Evolutionary conservation across 2,329 filamentous ascomycete genomes (phyloP), one percentile per base, ranked within the genome.

Genomic region (Ophiostoma australiae): DNA sequence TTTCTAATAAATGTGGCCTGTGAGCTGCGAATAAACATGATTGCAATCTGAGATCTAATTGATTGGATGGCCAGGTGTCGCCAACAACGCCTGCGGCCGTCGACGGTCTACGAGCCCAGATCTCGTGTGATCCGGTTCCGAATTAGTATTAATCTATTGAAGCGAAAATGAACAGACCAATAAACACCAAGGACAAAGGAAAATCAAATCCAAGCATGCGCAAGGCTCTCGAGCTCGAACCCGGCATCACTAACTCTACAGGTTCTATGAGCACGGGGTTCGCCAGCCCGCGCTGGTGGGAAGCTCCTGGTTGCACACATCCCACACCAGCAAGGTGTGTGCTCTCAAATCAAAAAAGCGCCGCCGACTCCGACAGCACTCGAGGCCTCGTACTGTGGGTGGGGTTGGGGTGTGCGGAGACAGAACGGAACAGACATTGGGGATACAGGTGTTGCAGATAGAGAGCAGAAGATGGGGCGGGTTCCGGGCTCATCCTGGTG

Each of bases 271-370:
- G 33, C 23, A 67, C 65, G 65, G 65, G 65, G n/a, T 44, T 67
- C 65, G 65, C 65, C 65, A 67, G 44, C 27, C 65, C 65, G 65
- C 65, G 65, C 20, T 67, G 37, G 20, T 37, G 52, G 52, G 52
- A 35, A 15, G 37, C 20, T 67, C 65, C 20, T 37, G 52, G 52
- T 10, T 58, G 52, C 52, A 58, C 65, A 67, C 37, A 27, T 17
- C 5, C 5, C 27, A 37, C 63, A 63, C 52, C 20, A 61, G 6
- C 61, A 6, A 31, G 5, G 13, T 35, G 31, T 31, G 6, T 65
- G 31, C 61, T 33, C 61, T n/a, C 13, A 31, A 65, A 31, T 65
- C 10, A 31, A 65, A 33, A 20, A n/a, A 17, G 11, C 44, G 52
- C 52, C 23, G 52, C 27, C 15, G 52, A 58, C 52, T 58, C 52